These are phyloP conservation scores for Solanum ossicruentum DNA, from an alignment of 257 asterid genomes.

Conservation along the genomic window DNA sequence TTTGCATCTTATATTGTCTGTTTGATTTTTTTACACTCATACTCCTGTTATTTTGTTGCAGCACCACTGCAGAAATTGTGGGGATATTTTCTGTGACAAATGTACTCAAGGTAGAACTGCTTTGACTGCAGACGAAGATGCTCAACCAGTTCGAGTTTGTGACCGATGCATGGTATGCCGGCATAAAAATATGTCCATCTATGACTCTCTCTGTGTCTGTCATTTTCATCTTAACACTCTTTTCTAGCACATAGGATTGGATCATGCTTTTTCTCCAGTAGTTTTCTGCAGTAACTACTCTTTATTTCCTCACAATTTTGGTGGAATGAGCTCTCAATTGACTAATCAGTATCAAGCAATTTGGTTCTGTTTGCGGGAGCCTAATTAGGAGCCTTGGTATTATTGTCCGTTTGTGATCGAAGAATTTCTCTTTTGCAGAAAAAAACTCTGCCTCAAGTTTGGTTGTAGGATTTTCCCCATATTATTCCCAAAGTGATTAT, in stretches of 20 bases:
- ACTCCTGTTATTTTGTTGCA: neutral
- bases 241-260: neutral
- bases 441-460: neutral
- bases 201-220: neutral
- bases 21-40: neutral
- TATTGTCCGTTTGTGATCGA: neutral
- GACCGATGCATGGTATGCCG: conserved; percentile 77
- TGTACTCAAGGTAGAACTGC: conserved; percentile 93
- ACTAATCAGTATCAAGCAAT: neutral
- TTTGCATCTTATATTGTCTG: neutral
- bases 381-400: neutral
- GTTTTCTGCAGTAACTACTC: neutral
- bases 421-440: neutral
- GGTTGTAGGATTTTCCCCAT: neutral
- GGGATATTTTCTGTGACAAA: conserved; percentile 91
- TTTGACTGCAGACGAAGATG: conserved; percentile 67
- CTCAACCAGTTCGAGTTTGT: conserved; percentile 90
- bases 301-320: neutral
- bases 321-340: neutral
- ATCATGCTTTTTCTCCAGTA: neutral
- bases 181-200: neutral
- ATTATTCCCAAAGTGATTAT: neutral
- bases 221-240: neutral
- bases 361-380: neutral
- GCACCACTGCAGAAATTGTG: conserved; percentile 94